These are phyloP conservation scores for Ichthyophthirius multifiliis DNA, from an alignment of 169 alveolate genomes.

Conservation along the genomic window DNA sequence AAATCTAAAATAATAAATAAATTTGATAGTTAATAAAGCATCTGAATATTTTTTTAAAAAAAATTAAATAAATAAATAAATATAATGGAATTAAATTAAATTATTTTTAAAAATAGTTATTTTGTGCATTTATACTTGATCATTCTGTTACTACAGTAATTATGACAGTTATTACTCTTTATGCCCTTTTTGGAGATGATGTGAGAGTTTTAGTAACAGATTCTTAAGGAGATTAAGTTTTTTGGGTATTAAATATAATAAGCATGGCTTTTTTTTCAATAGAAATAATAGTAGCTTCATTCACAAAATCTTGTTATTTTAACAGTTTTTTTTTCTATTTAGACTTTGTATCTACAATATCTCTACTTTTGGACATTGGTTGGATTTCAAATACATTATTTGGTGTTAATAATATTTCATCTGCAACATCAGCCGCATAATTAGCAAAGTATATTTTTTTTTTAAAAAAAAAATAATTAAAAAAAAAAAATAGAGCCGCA, in stretches of 20 bases:
- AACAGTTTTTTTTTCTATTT: conserved; percentile 78
- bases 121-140: too few species aligned
- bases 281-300: not conserved
- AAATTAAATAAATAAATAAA: too few species aligned
- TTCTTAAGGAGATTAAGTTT: not conserved
- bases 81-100: too few species aligned
- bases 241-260: not conserved
- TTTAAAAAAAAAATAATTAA: not conserved
- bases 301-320: conserved; percentile 43
- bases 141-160: not conserved
- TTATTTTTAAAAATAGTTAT: too few species aligned
- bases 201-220: conserved; percentile 48
- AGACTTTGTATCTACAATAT: conserved; percentile 71
- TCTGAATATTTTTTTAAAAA: too few species aligned
- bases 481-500: conserved; percentile 59
- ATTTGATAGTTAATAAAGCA: too few species aligned
- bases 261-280: not conserved
- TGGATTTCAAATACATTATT: conserved; percentile 58
- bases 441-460: not conserved
- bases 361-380: conserved; percentile 79
- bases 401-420: too few species aligned
- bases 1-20: too few species aligned
- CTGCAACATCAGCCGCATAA: conserved; percentile 20
- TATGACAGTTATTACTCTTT: conserved; percentile 71
- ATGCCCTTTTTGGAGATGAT: conserved; percentile 83